phyloP scores from a whole-genome alignment of 768 basidiomycete genomes.

The Mycena galericulata region DNA sequence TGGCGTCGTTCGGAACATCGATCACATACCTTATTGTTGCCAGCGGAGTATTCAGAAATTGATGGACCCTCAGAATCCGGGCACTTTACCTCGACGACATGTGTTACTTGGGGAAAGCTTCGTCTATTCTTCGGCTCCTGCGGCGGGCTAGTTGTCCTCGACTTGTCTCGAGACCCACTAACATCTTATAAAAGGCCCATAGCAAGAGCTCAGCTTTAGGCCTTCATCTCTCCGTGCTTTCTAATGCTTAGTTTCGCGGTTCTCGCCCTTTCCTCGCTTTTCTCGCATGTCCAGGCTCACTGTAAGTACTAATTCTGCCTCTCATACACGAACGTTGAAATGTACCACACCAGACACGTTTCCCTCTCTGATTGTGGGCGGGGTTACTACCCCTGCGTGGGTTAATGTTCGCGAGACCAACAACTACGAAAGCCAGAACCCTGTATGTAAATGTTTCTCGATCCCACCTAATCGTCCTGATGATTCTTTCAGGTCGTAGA shows the following conservation, averaged over 20 bases:
- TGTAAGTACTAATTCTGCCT: constrained; percentile 28
- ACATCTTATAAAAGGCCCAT: constrained; percentile 8
- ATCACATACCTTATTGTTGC: no score
- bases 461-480: not conserved
- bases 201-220: not conserved
- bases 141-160: not conserved
- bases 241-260: constrained; percentile 25
- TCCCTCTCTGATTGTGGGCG: constrained; percentile 55
- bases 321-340: not conserved
- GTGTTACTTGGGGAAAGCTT: constrained; percentile 18
- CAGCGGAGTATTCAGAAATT: no score
- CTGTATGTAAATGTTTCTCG: constrained; percentile 41
- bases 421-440: constrained; percentile 56
- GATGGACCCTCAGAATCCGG: not conserved
- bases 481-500: constrained; percentile 51
- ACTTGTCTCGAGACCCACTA: not conserved
- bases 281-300: constrained; percentile 33
- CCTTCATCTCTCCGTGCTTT: not conserved
- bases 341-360: constrained; percentile 56
- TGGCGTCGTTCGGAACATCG: no score
- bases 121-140: constrained; percentile 31
- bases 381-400: constrained; percentile 53
- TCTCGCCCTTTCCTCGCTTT: constrained; percentile 23
- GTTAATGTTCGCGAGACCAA: constrained; percentile 57
- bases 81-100: not conserved